Evolutionary conservation across 306 rosid species (phyloP).

Genomic region (Cicer arietinum): DNA sequence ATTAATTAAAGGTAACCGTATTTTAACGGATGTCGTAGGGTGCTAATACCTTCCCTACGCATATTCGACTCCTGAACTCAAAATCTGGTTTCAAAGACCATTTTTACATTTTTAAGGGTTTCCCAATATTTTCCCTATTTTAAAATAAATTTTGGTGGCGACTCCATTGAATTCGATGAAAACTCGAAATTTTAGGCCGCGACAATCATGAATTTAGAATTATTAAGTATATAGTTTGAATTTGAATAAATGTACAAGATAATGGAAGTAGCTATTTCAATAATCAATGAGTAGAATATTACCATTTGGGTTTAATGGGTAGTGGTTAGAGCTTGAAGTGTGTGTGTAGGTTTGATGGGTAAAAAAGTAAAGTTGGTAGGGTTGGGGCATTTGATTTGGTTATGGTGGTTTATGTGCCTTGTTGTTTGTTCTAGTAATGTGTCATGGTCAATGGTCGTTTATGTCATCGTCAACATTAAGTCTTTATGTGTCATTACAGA

Average conservation of each 20-base stretch:
- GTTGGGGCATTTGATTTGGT: slow-evolving; percentile 37
- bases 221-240: neutral
- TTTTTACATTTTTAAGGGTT: too few species aligned
- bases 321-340: slow-evolving; percentile 6
- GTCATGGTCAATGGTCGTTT: slow-evolving; percentile 44
- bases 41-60: too few species aligned
- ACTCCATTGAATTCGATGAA: too few species aligned
- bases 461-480: slow-evolving; percentile 36
- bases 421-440: slow-evolving; percentile 26
- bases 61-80: too few species aligned
- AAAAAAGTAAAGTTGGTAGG: slow-evolving; percentile 21
- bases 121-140: too few species aligned
- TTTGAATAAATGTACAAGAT: neutral
- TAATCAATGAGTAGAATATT: neutral
- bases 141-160: too few species aligned
- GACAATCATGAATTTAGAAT: neutral
- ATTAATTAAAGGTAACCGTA: too few species aligned
- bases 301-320: neutral
- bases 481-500: slow-evolving; percentile 3
- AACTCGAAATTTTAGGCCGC: too few species aligned
- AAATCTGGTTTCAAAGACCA: too few species aligned
- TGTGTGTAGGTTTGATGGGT: slow-evolving; percentile 27
- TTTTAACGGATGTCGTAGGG: too few species aligned
- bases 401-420: slow-evolving; percentile 43
- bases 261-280: neutral